A percentile compares a stretch with the other conserved stretches of the same genome.
These are phyloP conservation scores for Pezicula radicicola DNA, from an alignment of 2,329 filamentous ascomycete genomes.

Conservation along the genomic window DNA sequence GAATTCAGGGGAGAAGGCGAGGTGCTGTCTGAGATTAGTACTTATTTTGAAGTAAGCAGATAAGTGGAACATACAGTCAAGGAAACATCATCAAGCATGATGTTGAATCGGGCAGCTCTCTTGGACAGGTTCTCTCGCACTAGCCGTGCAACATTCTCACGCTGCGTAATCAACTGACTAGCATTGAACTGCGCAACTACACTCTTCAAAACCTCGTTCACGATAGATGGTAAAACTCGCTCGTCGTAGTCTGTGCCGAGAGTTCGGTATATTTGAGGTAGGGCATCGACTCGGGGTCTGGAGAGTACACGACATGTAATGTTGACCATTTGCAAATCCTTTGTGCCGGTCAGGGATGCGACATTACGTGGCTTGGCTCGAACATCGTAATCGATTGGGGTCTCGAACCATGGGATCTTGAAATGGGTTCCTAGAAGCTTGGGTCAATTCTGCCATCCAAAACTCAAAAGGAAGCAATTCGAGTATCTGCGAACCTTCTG, in stretches of 20 bases:
- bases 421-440: slow-evolving; percentile 76
- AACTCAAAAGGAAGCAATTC: background rate
- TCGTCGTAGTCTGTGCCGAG: slow-evolving; percentile 96
- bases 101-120: slow-evolving; percentile 94
- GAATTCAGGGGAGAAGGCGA: slow-evolving; percentile 72
- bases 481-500: slow-evolving; percentile 64
- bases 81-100: slow-evolving; percentile 94
- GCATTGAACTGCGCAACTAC: slow-evolving; percentile 99
- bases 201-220: slow-evolving; percentile 98
- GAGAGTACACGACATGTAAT: slow-evolving; percentile 99
- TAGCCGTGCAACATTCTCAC: slow-evolving; percentile 90
- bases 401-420: slow-evolving; percentile 95
- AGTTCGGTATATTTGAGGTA: slow-evolving; percentile 96
- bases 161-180: slow-evolving; percentile 95
- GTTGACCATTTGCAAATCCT: slow-evolving; percentile 99
- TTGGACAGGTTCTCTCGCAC: slow-evolving; percentile 91
- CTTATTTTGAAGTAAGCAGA: background rate
- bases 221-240: slow-evolving; percentile 92
- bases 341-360: slow-evolving; percentile 94
- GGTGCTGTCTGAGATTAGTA: slow-evolving; percentile 45
- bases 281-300: slow-evolving; percentile 78
- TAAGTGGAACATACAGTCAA: slow-evolving; percentile 65
- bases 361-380: slow-evolving; percentile 97
- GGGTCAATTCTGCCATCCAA: slow-evolving; percentile 12
- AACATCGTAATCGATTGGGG: slow-evolving; percentile 94